phyloP scores from a whole-genome alignment of 1,284 basidiomycete genomes.

The Tylopilus sp. region DNA sequence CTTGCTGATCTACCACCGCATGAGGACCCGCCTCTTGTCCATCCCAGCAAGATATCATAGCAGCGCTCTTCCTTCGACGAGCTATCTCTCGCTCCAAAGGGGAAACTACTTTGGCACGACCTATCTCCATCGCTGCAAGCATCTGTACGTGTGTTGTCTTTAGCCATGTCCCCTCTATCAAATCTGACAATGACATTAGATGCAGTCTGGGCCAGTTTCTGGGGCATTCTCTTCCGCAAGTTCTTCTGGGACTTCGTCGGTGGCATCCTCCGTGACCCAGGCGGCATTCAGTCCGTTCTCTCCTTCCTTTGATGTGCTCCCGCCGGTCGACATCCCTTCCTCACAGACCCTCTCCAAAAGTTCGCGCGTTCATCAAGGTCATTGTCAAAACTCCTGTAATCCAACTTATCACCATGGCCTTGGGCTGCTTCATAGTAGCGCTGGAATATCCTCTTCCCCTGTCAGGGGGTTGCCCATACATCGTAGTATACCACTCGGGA shows the following conservation, averaged over 20 bases:
- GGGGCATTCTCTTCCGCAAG: conserved; percentile 78
- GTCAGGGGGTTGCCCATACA: conserved; percentile 56
- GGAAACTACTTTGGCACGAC: conserved; percentile 80
- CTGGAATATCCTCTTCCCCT: conserved; percentile 66
- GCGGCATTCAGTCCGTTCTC: conserved; percentile 71
- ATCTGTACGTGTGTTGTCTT: conserved; percentile 56
- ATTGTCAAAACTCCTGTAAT: conserved; percentile 74
- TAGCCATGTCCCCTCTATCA: conserved; percentile 1
- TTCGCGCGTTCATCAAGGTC: conserved; percentile 60
- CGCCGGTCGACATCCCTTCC: neutral
- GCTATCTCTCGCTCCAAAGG: conserved; percentile 49
- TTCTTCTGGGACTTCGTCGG: conserved; percentile 87
- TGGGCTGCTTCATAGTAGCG: conserved; percentile 55
- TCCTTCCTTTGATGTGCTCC: neutral
- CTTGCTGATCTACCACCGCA: neutral
- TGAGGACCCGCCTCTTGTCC: neutral
- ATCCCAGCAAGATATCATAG: neutral
- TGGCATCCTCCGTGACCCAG: conserved; percentile 67
- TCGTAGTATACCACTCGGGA: conserved; percentile 60
- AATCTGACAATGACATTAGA: conserved; percentile 42
- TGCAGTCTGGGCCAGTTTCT: conserved; percentile 75
- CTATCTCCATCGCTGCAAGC: conserved; percentile 71
- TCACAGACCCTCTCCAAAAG: conserved; percentile 59
- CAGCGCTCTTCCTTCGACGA: neutral
- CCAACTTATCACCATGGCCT: conserved; percentile 60